Base-by-base conservation (phyloP, 2,329 filamentous ascomycete species). In the Mariannaea sp. region DNA sequence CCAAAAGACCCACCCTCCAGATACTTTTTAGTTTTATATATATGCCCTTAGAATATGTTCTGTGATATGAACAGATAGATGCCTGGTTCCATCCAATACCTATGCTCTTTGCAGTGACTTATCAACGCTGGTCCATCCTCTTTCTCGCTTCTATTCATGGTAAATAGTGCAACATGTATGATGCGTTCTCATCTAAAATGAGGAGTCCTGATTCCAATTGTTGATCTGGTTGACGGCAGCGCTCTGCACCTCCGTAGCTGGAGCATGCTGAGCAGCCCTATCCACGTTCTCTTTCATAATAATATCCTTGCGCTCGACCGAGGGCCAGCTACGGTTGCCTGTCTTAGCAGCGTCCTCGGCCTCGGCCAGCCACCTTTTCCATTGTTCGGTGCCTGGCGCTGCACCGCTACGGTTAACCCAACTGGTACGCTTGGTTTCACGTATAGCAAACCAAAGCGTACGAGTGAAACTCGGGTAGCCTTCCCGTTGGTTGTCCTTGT, bases 381-480 rank as follows among this genome's bases (percentile, higher is more conserved):
- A 86, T 53, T 78, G 71, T 0, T 70, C 62, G 1, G 82, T 84
- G 9, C 67, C 66, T 0, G 83, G 82, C 1, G 81, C 79, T 0
- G 80, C 77, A 10, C 79, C 76, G 42, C 75, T 78, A 33, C 75
- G 72, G 51, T 71, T 70, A 2, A 82, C 78, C 83, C 83, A 86
- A 3, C 75, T 76, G 0, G 73, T 79, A 19, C 71, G 70, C 61
- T 74, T 67, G 0, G 82, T 84, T 61, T 81, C 79, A 10, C 78
- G 73, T 40, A 86, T 82, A 2, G 80, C 81, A 57, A 77, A 82
- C 82, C 82, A 85, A 50, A 85, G 68, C 1, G 80, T 83, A 13
- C 79, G 69, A 0, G 82, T 86, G 60, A 79, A 85, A 49, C 75
- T 80, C 7, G 75, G 73, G 10, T 68, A 58, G 8, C 73, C 73